Percentiles rank a stretch among this genome's conserved stretches.
Evolutionary conservation across 1,139 yeast species (phyloP).

Genomic region (Pichia sp.): DNA sequence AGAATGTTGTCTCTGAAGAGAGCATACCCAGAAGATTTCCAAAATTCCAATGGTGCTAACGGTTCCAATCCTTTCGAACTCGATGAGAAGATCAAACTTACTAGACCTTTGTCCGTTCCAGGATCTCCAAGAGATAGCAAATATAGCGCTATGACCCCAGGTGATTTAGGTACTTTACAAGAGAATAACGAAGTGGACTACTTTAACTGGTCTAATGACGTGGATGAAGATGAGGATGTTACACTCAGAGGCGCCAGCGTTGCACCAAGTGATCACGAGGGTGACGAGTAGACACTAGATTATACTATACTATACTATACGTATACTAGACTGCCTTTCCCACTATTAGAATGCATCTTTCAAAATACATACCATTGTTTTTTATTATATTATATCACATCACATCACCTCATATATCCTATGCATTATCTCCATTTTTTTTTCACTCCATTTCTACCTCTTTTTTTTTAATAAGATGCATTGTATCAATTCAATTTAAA

Average conservation of each 20-base stretch:
- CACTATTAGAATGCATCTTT: no score
- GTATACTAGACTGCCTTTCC: no score
- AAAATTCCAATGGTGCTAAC: constrained; percentile 21
- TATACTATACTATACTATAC: no score
- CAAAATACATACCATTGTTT: no score
- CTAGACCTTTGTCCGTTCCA: constrained; percentile 91
- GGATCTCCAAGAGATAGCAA: constrained; percentile 76
- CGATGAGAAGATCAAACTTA: constrained; percentile 56
- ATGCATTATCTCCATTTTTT: no score
- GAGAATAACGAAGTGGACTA: constrained; percentile 78
- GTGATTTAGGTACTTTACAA: constrained; percentile 93
- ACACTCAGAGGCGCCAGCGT: constrained; percentile 35
- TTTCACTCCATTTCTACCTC: no score
- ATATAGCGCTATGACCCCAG: constrained; percentile 85
- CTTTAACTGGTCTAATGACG: constrained; percentile 66
- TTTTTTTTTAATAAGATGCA: no score
- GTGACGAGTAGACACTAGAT: no score
- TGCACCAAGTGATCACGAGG: constrained; percentile 27
- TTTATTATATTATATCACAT: no score
- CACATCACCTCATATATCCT: no score
- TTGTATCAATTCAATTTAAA: no score
- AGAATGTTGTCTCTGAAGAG: constrained; percentile 86
- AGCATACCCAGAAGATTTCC: constrained; percentile 86
- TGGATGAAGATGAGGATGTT: constrained; percentile 30
- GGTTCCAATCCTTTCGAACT: constrained; percentile 53